A percentile compares a stretch with the other conserved stretches of the same genome.
These are phyloP conservation scores for Cercospora citrullina DNA, from an alignment of 2,329 filamentous ascomycete genomes.

Conservation along the genomic window DNA sequence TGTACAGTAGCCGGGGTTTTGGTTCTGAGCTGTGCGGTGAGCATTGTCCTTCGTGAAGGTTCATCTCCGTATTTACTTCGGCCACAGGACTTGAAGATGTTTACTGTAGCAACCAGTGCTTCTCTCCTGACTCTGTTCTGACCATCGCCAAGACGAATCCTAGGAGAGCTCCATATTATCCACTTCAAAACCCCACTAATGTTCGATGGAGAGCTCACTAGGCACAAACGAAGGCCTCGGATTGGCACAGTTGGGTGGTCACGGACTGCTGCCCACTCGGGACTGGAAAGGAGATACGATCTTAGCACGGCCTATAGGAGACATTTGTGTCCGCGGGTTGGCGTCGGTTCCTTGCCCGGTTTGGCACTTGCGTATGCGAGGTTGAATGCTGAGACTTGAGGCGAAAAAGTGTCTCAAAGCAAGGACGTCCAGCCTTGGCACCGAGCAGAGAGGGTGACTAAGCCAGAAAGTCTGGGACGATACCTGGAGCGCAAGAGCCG, in stretches of 20 bases:
- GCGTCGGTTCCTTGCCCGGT: neutral
- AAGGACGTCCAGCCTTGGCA: neutral
- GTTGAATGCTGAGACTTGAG: too few species aligned
- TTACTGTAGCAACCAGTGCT: neutral
- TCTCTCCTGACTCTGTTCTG: neutral
- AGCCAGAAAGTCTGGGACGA: too few species aligned
- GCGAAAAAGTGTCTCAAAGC: too few species aligned
- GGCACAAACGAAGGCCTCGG: too few species aligned
- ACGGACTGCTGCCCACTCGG: neutral
- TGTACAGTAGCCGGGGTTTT: neutral
- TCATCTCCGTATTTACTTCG: neutral
- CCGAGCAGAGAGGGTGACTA: too few species aligned
- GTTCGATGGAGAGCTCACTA: too few species aligned
- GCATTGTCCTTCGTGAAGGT: neutral
- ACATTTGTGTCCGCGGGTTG: neutral
- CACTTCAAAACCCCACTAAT: neutral
- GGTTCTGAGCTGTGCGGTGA: neutral
- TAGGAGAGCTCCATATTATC: neutral
- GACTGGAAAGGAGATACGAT: neutral
- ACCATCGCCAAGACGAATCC: neutral
- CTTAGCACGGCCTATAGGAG: neutral
- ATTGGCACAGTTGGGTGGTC: neutral
- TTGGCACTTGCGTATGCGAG: neutral
- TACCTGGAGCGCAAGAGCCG: too few species aligned
- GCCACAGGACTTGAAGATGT: neutral